Evolutionary conservation across 176 grass and related monocot species (phyloP), one percentile per base, ranked within the genome.

Genomic region (Zoysia japonica): DNA sequence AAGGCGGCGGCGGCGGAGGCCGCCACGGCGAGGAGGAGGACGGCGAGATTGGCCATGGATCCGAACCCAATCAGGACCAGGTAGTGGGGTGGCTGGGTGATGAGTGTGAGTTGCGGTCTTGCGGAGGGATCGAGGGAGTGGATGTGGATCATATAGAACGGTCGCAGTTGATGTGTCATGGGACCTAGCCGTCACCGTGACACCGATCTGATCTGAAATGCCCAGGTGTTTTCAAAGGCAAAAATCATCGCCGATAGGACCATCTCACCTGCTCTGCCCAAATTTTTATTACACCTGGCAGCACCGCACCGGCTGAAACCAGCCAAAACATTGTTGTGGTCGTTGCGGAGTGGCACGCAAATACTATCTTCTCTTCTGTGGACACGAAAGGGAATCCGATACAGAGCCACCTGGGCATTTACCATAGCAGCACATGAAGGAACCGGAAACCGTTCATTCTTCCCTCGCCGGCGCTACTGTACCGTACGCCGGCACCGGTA

Each of bases 21-120:
- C 2, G 61, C 74, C n/a, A 56, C 60, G 87, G 60, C 37, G 67
- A 71, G 7, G 82, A 60, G 14, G 78, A 88, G 16, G 59, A 65
- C 68, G 75, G 44, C 37, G 72, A 82, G 5, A 14, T 57, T 76
- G 42, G 78, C 82, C 87, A 89, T 85, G 45, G 87, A 80, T 88
- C 56, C 4, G 56, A 59, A 65, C 12, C 14, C 38, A 43, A 71
- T 57, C 65, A 39, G 28, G 28, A 28, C 28, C 28, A 73, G 45
- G 41, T 35, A 10, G 7, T 5, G 47, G 4, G 53, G 11, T 20
- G 13, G 4, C 28, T 13, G 68, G 49, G 76, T 59, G 61, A 37
- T 59, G 61, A 37, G 43, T 50, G 44, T 52, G 62, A 70, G 19
- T 70, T 70, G 46, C 44, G 35, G 67, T 28, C 28, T 28, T 28